Conservation (phyloP, 139 green algal genomes). For the Tetradesmus lagerheimii region DNA sequence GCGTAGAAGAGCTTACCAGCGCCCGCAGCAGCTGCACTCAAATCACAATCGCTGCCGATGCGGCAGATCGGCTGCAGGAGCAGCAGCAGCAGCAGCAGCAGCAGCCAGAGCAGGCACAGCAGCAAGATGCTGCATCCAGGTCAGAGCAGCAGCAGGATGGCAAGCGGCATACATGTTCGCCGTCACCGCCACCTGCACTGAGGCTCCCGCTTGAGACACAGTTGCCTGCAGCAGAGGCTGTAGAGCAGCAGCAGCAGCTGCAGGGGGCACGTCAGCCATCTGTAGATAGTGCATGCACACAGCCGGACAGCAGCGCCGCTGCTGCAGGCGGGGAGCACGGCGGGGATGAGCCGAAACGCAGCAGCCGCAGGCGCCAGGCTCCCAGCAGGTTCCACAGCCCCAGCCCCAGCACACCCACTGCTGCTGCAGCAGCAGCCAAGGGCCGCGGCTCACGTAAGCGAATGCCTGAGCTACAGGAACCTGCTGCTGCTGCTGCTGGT, state of each 20-base stretch:
- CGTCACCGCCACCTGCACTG: not conserved
- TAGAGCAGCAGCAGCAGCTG: not conserved
- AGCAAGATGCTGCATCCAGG: not conserved
- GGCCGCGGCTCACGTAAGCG: not conserved
- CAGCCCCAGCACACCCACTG: not conserved
- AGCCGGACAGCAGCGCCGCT: not conserved
- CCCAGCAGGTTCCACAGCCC: constrained; percentile 26
- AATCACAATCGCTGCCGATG: not conserved
- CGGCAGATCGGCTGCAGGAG: not conserved
- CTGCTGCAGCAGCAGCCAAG: constrained; percentile 1
- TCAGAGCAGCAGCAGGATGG: not conserved
- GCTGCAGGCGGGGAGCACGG: not conserved
- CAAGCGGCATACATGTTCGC: not conserved
- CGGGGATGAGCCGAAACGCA: not conserved
- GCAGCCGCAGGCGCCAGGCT: constrained; percentile 33
- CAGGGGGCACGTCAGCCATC: not conserved
- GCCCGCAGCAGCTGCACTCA: constrained; percentile 29
- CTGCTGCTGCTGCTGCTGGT: constrained; percentile 7
- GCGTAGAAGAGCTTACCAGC: not conserved
- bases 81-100: constrained; percentile 22
- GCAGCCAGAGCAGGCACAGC: not conserved
- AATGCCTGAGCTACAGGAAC: not conserved
- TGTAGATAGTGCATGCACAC: not conserved
- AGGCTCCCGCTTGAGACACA: not conserved
- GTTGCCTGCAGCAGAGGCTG: not conserved